phyloP scores from a whole-genome alignment of 768 basidiomycete genomes.

The Boletus rubropictus region DNA sequence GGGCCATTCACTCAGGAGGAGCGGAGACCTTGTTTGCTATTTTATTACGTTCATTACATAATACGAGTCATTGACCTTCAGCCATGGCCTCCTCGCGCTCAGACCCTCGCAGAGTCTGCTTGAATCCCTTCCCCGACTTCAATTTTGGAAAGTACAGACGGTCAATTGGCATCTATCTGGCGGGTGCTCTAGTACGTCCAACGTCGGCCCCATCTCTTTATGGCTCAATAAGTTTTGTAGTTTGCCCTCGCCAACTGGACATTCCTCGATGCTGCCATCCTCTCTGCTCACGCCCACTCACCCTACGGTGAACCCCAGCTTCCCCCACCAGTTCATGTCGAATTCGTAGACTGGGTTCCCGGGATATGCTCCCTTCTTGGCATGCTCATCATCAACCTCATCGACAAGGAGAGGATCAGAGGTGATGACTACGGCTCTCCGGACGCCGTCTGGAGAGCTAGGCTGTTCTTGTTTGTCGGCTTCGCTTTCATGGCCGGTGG shows the following conservation, averaged over 20 bases:
- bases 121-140: constrained; percentile 79
- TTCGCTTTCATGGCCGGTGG: constrained; percentile 98
- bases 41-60: constrained; percentile 15
- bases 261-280: constrained; percentile 87
- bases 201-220: neutral
- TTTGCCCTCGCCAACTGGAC: constrained; percentile 95
- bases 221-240: constrained; percentile 33
- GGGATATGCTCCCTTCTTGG: constrained; percentile 90
- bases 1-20: neutral
- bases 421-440: constrained; percentile 81
- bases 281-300: constrained; percentile 79
- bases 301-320: constrained; percentile 67
- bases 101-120: constrained; percentile 75
- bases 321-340: constrained; percentile 72
- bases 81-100: constrained; percentile 54
- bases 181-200: constrained; percentile 79
- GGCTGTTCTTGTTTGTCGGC: constrained; percentile 87
- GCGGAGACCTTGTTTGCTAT: neutral
- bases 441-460: constrained; percentile 84
- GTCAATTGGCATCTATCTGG: constrained; percentile 82
- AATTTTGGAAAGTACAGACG: constrained; percentile 73
- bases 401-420: constrained; percentile 87
- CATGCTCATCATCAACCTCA: constrained; percentile 86
- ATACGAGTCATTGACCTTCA: neutral
- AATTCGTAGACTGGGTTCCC: constrained; percentile 96